These are phyloP conservation scores for Stellera chamaejasme DNA, from an alignment of 345 rosid species.

Conservation along the genomic window DNA sequence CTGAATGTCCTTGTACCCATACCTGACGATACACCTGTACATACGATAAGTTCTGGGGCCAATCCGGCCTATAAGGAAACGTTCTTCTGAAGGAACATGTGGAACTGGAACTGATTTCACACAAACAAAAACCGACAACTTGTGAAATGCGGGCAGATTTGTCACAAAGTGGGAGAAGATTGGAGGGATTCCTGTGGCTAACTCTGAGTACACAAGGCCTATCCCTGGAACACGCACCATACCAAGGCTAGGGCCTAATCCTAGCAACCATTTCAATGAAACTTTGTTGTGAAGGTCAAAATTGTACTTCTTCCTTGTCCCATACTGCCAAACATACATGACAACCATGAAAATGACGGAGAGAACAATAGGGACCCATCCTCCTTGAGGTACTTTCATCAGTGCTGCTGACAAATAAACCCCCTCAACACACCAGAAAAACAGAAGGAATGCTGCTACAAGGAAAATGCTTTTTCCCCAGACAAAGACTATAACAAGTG, in stretches of 20 bases:
- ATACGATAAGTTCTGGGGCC: constrained; percentile 91
- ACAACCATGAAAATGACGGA: constrained; percentile 52
- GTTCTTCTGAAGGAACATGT: constrained; percentile 75
- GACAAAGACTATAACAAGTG: constrained; percentile 68
- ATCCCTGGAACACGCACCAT: constrained; percentile 95
- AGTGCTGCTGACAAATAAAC: constrained; percentile 80
- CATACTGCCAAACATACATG: constrained; percentile 95
- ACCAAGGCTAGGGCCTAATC: constrained; percentile 94
- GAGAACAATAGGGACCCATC: constrained; percentile 85
- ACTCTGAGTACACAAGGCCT: constrained; percentile 86
- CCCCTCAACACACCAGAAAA: constrained; percentile 73
- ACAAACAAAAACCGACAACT: constrained; percentile 84
- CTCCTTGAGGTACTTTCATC: constrained; percentile 75
- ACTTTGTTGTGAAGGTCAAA: constrained; percentile 95
- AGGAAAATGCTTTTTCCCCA: constrained; percentile 60
- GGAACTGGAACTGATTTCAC: constrained; percentile 98
- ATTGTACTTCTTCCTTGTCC: constrained; percentile 82
- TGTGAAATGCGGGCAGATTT: constrained; percentile 90
- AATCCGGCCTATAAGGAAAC: constrained; percentile 87
- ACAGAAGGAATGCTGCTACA: constrained; percentile 50
- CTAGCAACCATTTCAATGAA: constrained; percentile 79
- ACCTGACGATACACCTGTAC: constrained; percentile 93
- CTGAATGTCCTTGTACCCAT: constrained; percentile 91
- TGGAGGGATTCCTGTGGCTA: constrained; percentile 91
- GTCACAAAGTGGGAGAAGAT: constrained; percentile 96